These are phyloP conservation scores for Zygosaccharomyces bailii DNA, from an alignment of 805 yeast species.

Conservation along the genomic window DNA sequence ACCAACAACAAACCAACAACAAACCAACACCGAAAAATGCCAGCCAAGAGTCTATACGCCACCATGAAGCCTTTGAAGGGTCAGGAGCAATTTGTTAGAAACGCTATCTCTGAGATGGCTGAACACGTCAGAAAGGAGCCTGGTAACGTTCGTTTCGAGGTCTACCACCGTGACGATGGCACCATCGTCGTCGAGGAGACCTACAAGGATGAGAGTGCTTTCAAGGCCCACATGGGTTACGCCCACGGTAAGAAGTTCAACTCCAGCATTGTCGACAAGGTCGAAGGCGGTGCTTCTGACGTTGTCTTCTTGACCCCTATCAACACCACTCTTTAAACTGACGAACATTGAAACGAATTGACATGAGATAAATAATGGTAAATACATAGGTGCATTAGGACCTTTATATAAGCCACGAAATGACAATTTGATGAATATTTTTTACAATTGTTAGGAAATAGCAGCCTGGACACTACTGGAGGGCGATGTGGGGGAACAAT, in stretches of 20 bases:
- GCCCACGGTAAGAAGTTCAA: constrained; percentile 7
- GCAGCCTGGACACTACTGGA: too few species aligned
- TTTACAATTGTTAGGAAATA: too few species aligned
- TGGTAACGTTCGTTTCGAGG: constrained; percentile 8
- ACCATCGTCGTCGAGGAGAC: constrained; percentile 6
- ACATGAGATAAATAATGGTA: neutral
- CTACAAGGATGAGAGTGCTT: constrained; percentile 8
- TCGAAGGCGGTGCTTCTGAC: constrained; percentile 5
- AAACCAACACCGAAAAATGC: neutral
- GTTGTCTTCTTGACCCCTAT: constrained; percentile 4
- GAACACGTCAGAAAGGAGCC: constrained; percentile 6
- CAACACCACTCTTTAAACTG: constrained; percentile 3
- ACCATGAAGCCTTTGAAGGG: constrained; percentile 4
- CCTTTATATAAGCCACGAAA: neutral
- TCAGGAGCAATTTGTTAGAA: neutral
- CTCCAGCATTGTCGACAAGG: constrained; percentile 7
- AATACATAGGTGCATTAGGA: neutral
- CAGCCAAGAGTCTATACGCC: constrained; percentile 5
- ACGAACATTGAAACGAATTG: neutral
- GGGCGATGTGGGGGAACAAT: neutral
- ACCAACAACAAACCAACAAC: neutral
- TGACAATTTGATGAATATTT: too few species aligned
- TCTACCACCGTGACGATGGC: constrained; percentile 1
- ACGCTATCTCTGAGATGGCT: constrained; percentile 6
- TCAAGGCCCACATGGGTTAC: constrained; percentile 8